These are phyloP conservation scores for Malus sieversii DNA, from an alignment of 306 rosid species.

Conservation along the genomic window DNA sequence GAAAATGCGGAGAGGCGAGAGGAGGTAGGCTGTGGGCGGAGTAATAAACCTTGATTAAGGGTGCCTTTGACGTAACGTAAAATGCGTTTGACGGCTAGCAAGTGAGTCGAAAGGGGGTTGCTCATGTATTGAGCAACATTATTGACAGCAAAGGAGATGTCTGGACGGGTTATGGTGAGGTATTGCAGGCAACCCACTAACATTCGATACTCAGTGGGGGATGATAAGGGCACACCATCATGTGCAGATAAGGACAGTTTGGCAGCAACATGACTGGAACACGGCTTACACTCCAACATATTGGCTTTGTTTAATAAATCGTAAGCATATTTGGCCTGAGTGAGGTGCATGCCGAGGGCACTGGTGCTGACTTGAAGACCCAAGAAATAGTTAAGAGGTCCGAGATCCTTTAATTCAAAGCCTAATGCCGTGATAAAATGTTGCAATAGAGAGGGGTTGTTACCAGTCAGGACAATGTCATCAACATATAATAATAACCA, in stretches of 20 bases:
- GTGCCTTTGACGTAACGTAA: neutral
- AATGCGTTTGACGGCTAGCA: neutral
- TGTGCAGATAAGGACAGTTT: neutral
- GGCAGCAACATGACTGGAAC: neutral
- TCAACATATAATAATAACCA: neutral
- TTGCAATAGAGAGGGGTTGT: neutral
- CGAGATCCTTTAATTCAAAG: neutral
- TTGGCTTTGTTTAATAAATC: neutral
- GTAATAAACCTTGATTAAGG: neutral
- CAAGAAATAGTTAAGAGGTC: neutral
- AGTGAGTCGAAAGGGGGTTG: neutral
- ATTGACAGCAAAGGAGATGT: neutral
- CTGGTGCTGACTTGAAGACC: neutral
- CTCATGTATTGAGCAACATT: neutral
- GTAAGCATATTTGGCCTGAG: neutral
- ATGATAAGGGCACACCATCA: neutral
- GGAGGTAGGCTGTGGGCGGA: too few relatives aligned
- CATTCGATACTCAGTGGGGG: neutral
- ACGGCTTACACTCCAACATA: neutral
- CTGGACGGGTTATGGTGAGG: rapidly evolving
- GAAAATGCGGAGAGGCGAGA: too few relatives aligned
- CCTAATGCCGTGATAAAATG: neutral
- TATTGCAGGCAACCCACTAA: neutral
- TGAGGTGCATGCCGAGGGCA: rapidly evolving
- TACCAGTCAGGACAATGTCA: neutral